Conservation (phyloP, 2,329 filamentous ascomycete species). For the Trichoderma hamatum region DNA sequence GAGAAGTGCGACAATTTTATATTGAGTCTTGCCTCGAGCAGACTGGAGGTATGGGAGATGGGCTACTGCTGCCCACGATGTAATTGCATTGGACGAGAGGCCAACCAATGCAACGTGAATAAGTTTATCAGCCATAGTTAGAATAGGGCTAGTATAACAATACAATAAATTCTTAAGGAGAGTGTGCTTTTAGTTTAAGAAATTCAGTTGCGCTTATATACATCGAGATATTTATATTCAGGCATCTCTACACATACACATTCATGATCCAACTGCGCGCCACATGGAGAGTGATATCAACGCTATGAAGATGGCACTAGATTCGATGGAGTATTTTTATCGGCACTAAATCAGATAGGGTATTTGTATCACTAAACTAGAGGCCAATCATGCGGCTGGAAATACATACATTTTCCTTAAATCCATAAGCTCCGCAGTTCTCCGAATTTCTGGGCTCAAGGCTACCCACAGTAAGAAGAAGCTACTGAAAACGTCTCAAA, state of each 20-base stretch:
- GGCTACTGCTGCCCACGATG: conserved; percentile 14
- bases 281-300: not conserved
- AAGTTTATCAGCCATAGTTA: not conserved
- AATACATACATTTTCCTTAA: not conserved
- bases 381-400: not conserved
- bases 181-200: not conserved
- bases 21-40: conserved; percentile 11
- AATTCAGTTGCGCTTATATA: not conserved
- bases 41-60: conserved; percentile 20
- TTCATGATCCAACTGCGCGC: not conserved
- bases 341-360: not conserved
- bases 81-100: conserved; percentile 2
- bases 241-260: not conserved
- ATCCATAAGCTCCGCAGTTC: not conserved
- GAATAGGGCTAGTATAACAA: not conserved
- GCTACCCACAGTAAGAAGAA: not conserved
- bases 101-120: conserved; percentile 14
- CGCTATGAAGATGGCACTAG: not conserved
- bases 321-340: not conserved
- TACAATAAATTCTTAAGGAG: not conserved
- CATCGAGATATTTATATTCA: not conserved
- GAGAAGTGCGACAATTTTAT: conserved; percentile 15
- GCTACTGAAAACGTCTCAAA: too few species aligned
- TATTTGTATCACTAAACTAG: not conserved
- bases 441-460: not conserved